Percentiles rank a stretch among this genome's conserved stretches.
Conservation (phyloP, 306 rosid genomes). For the Cicer chorassanicum region DNA sequence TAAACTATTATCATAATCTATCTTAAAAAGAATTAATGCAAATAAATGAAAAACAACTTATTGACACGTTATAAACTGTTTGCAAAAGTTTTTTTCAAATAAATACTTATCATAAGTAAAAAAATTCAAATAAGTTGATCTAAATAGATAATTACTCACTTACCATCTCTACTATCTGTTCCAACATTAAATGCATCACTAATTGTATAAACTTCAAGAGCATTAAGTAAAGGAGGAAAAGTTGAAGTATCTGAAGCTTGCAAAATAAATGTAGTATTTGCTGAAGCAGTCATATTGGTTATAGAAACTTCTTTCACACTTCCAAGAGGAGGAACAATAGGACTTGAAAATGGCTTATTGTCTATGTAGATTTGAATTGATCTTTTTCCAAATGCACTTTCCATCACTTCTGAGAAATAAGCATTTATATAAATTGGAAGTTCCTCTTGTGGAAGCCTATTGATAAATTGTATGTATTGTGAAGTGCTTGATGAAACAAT, state of each 20-base stretch:
- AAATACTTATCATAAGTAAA: background rate
- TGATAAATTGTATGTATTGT: conserved; percentile 33
- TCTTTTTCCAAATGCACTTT: conserved; percentile 40
- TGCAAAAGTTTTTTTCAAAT: no score
- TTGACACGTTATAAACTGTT: no score
- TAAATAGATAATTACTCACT: background rate
- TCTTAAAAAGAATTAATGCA: no score
- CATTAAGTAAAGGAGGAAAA: conserved; percentile 59
- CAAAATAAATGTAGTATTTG: conserved; percentile 40
- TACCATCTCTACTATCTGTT: conserved; percentile 51
- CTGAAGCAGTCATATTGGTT: conserved; percentile 48
- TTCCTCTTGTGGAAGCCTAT: conserved; percentile 35
- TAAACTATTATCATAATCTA: no score
- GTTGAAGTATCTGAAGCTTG: conserved; percentile 46
- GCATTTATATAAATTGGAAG: conserved; percentile 44
- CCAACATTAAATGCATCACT: conserved; percentile 37
- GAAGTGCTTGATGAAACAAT: conserved; percentile 32
- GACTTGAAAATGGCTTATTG: conserved; percentile 20
- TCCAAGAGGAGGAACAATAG: conserved; percentile 51
- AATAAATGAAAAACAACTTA: no score
- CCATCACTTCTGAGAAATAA: conserved; percentile 57
- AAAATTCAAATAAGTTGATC: no score
- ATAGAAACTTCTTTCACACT: conserved; percentile 44
- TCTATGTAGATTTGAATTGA: conserved; percentile 48
- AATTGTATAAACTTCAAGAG: conserved; percentile 51